A percentile compares a stretch with the other conserved stretches of the same genome.
These are phyloP conservation scores for Trichocomaceae sp. DNA, from an alignment of 2,329 filamentous ascomycete genomes.

Conservation along the genomic window DNA sequence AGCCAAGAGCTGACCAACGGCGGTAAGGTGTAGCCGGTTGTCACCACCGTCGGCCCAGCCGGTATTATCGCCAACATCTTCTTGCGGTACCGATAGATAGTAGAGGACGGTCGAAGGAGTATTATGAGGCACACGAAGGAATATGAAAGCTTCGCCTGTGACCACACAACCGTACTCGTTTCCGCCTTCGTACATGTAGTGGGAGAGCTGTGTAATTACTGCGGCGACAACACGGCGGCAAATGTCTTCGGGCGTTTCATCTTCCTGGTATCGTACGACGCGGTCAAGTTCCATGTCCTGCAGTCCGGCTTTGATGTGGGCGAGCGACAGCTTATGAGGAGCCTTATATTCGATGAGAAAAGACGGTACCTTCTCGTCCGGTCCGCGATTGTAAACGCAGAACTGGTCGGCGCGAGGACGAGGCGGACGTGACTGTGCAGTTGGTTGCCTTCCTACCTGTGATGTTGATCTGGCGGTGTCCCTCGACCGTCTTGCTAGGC, in stretches of 20 bases:
- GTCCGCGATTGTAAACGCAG: slow-evolving; percentile 16
- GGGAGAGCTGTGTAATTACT: neutral
- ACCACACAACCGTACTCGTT: slow-evolving; percentile 39
- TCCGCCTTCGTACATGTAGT: slow-evolving; percentile 19
- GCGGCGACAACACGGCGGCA: too few relatives aligned
- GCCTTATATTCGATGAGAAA: slow-evolving; percentile 42
- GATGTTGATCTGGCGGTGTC: neutral
- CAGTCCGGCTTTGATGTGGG: slow-evolving; percentile 39
- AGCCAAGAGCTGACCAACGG: slow-evolving; percentile 25
- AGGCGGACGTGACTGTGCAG: slow-evolving; percentile 10
- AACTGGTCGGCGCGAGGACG: slow-evolving; percentile 28
- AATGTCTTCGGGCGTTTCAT: slow-evolving; percentile 25
- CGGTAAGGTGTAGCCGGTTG: slow-evolving; percentile 26
- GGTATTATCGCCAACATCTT: slow-evolving; percentile 23
- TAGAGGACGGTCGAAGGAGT: slow-evolving; percentile 26
- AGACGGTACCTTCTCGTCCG: slow-evolving; percentile 19
- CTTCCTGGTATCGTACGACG: slow-evolving; percentile 32
- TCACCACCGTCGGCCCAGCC: neutral
- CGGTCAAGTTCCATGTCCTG: slow-evolving; percentile 37
- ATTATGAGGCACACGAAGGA: slow-evolving; percentile 34
- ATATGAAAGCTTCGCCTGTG: slow-evolving; percentile 42
- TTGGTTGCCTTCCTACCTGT: neutral
- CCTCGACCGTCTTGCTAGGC: slow-evolving; percentile 1
- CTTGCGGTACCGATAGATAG: slow-evolving; percentile 26
- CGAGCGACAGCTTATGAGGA: slow-evolving; percentile 42